Evolutionary conservation across 192 early-diverging fungal genomes (phyloP).

Genomic region (Gamsiella multidivaricata): DNA sequence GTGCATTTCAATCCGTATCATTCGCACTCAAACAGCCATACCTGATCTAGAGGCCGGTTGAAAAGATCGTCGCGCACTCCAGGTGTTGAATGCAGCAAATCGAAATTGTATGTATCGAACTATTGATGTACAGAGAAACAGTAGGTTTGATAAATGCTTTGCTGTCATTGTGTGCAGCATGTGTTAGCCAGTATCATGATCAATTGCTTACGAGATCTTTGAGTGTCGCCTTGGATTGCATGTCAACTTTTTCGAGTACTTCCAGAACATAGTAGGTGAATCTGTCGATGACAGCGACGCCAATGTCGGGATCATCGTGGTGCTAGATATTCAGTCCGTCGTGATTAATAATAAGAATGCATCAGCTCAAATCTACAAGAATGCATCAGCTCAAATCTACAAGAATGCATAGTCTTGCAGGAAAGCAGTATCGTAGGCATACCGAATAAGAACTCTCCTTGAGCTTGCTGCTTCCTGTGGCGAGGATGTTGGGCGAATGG

Average conservation of each 20-base stretch:
- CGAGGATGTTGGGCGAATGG: conserved; percentile 92
- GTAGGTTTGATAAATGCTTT: not conserved
- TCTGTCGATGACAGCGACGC: conserved; percentile 97
- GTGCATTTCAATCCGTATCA: too few relatives aligned
- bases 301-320: conserved; percentile 91
- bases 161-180: too few relatives aligned
- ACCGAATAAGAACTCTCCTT: conserved; percentile 95
- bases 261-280: conserved; percentile 97
- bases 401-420: too few relatives aligned
- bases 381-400: not conserved
- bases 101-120: conserved; percentile 85
- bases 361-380: not conserved
- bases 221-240: conserved; percentile 80
- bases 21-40: conserved; percentile 58
- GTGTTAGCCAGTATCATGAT: not conserved
- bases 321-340: conserved; percentile 57
- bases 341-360: not conserved
- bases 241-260: conserved; percentile 87
- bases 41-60: conserved; percentile 79
- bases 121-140: conserved; percentile 26
- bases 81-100: conserved; percentile 82
- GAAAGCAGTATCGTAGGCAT: conserved; percentile 13
- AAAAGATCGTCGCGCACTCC: conserved; percentile 90
- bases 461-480: conserved; percentile 86
- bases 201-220: conserved; percentile 69